Base-by-base conservation (phyloP, 2,329 filamentous ascomycete species). In the Colletotrichum orchidophilum region DNA sequence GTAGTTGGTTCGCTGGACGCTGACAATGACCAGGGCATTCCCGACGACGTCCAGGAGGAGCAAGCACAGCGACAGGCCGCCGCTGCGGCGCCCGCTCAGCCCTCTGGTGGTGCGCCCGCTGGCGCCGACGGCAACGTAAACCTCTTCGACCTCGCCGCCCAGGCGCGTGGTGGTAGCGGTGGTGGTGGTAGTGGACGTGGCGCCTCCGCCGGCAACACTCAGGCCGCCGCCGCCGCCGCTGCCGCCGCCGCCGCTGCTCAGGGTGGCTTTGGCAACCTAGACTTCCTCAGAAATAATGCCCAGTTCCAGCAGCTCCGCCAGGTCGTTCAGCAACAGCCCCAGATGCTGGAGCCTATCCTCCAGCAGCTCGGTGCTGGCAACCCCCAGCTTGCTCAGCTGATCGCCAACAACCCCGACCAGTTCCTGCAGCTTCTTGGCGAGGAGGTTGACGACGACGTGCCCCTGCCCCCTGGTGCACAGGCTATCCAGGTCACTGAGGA, bases 221-320 rank as follows among this genome's bases (percentile, higher is more conserved):
- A 74, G 12, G 83, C 82, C n/a, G 83, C 82, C 9, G 83, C 82
- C 1, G 81, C 80, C 0, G 85, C 83, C 27, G 84, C 85, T 15
- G 85, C 83, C 3, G 87, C 83, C 12, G 86, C 83, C 42, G 87
- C 84, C 39, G 87, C 83, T 33, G 87, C 84, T 42, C 87, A 84
- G 39, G 87, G 81, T 60, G 88, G 89, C 50, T 84, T 94, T 29
- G 93, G 92, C 29, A 97, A 95, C 78, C 90, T 99, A 70, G 96
- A 98, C 75, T 98, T 97, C 81, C 87, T 99, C 66, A 92, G 96
- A 78, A 94, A 95, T 82, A 98, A 98, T 81, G 92, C 95, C 27
- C 96, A 98, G 82, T 99, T 99, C 85, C 96, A 98, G 84, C 96
- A 99, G 84, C 90, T 99, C 71, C 93, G 96, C 74, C 95, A 98